These are phyloP conservation scores for Grammothele lineata DNA, from an alignment of 768 basidiomycete species.

Conservation along the genomic window DNA sequence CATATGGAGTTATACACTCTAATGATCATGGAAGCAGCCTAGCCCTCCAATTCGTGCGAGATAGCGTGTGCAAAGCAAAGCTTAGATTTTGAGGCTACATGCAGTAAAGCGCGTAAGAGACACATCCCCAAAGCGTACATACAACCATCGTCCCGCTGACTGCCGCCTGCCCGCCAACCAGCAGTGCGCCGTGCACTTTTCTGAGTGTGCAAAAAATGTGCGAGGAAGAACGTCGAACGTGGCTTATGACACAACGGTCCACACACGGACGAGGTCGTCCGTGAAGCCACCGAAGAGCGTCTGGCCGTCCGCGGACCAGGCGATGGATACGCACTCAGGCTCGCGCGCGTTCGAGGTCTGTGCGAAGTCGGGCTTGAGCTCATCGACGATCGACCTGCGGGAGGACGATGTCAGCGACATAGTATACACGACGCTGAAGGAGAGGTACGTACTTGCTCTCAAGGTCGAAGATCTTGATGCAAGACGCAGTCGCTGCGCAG, in stretches of 20 bases:
- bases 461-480: slow-evolving; percentile 99
- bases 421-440: background rate
- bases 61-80: slow-evolving; percentile 19
- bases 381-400: slow-evolving; percentile 92
- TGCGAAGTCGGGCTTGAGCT: slow-evolving; percentile 93
- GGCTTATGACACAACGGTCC: slow-evolving; percentile 64
- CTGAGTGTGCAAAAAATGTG: slow-evolving; percentile 6
- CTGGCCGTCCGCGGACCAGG: slow-evolving; percentile 98
- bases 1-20: too few species aligned
- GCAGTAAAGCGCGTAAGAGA: slow-evolving; percentile 16
- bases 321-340: slow-evolving; percentile 93
- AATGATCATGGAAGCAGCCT: too few species aligned
- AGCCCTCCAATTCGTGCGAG: too few species aligned
- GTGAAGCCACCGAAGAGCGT: slow-evolving; percentile 97
- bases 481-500: slow-evolving; percentile 95
- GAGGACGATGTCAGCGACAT: background rate
- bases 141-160: slow-evolving; percentile 9
- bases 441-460: slow-evolving; percentile 86
- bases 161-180: slow-evolving; percentile 11
- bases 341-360: slow-evolving; percentile 71
- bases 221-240: slow-evolving; percentile 3
- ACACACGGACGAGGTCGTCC: slow-evolving; percentile 90
- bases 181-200: slow-evolving; percentile 19
- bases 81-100: slow-evolving; percentile 22
- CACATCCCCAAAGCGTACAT: slow-evolving; percentile 18